phyloP scores from a whole-genome alignment of 176 grass and related monocot species.

The Ensete ventricosum region DNA sequence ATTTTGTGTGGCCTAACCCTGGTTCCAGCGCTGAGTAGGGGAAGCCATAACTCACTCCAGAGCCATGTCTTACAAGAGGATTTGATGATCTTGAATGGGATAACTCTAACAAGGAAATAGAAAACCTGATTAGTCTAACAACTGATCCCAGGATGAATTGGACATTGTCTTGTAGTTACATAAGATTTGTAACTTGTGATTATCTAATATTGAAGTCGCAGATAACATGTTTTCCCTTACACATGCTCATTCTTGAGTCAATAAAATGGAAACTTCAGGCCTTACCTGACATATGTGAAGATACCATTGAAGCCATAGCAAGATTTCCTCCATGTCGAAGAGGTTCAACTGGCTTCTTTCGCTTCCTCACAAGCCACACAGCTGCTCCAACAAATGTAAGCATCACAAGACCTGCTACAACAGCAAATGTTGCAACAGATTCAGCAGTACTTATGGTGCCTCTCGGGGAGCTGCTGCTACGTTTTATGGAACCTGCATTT shows the following conservation, averaged over 20 bases:
- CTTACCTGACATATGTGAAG: conserved; percentile 47
- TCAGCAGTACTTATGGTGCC: conserved; percentile 1
- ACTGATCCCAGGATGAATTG: neutral
- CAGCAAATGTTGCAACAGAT: conserved; percentile 22
- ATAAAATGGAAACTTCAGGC: neutral
- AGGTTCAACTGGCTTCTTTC: conserved; percentile 29
- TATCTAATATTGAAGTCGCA: neutral
- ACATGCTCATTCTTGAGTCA: neutral
- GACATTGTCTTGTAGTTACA: neutral
- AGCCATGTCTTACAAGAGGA: conserved; percentile 46
- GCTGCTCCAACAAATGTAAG: conserved; percentile 37
- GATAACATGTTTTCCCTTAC: neutral
- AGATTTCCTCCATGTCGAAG: conserved; percentile 10
- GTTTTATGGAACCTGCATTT: neutral
- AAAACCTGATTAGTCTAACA: neutral
- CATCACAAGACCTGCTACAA: conserved; percentile 27
- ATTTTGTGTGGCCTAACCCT: conserved; percentile 47
- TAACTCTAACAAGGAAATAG: conserved; percentile 22
- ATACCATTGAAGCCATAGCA: conserved; percentile 30
- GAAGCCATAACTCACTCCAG: conserved; percentile 50
- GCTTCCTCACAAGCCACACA: conserved; percentile 55
- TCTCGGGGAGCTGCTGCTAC: conserved; percentile 1
- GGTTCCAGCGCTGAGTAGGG: conserved; percentile 50
- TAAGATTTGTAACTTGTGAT: neutral
- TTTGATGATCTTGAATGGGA: conserved; percentile 47